Evolutionary conservation across 306 rosid genomes (phyloP).

Genomic region (Lotus japonicus): DNA sequence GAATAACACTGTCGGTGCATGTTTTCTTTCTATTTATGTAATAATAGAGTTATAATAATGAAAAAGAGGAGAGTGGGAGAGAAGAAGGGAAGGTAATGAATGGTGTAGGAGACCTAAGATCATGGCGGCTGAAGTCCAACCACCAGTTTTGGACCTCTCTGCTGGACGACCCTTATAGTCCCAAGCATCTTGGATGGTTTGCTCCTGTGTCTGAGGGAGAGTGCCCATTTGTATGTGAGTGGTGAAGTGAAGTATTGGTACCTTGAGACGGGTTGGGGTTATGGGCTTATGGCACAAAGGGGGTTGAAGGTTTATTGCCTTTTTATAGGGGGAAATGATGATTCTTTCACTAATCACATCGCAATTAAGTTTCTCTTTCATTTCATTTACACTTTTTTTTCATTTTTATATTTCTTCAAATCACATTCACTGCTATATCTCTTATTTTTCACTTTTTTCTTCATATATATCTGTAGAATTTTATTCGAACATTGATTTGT

Average conservation of each 20-base stretch:
- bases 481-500: too few species aligned
- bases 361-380: too few species aligned
- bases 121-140: constrained; percentile 84
- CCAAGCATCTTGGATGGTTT: constrained; percentile 74
- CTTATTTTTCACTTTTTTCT: too few species aligned
- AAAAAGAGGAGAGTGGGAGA: too few species aligned
- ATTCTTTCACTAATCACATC: too few species aligned
- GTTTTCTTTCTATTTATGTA: background rate
- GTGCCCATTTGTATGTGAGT: constrained; percentile 10
- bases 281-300: background rate
- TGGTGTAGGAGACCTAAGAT: constrained; percentile 48
- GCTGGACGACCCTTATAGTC: constrained; percentile 72
- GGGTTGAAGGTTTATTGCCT: background rate
- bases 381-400: too few species aligned
- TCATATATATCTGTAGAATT: too few species aligned
- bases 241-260: background rate
- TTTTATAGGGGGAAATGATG: background rate
- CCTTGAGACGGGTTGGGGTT: background rate
- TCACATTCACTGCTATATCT: too few species aligned
- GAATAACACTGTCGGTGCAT: background rate
- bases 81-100: background rate
- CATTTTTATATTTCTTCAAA: too few species aligned
- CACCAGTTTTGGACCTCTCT: constrained; percentile 56
- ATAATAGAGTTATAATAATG: too few species aligned
- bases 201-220: constrained; percentile 37